Percentiles rank a stretch among this genome's conserved stretches.
These are phyloP conservation scores for Amaranthus tricolor DNA, from an alignment of 179 eudicot species.

Conservation along the genomic window DNA sequence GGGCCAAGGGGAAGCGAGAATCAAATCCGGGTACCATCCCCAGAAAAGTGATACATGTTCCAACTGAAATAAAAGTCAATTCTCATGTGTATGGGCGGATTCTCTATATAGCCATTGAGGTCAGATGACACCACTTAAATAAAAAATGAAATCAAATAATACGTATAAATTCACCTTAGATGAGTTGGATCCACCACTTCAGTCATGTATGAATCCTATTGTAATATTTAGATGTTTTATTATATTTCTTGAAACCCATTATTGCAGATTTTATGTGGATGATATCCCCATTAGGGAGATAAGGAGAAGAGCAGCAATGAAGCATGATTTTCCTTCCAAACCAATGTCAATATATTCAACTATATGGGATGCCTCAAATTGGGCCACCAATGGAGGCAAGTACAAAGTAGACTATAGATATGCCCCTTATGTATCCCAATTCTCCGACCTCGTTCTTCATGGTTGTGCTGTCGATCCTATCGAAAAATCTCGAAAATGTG, in stretches of 20 bases:
- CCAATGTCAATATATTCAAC: conserved; percentile 92
- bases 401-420: conserved; percentile 79
- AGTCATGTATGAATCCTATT: neutral
- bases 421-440: conserved; percentile 76
- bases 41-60: too few relatives aligned
- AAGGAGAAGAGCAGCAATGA: conserved; percentile 62
- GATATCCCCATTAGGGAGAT: conserved; percentile 83
- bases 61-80: too few relatives aligned
- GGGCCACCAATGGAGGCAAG: conserved; percentile 96
- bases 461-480: conserved; percentile 82
- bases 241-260: neutral
- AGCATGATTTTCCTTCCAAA: conserved; percentile 83
- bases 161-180: too few relatives aligned
- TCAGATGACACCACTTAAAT: too few relatives aligned
- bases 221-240: conserved; percentile 13
- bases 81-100: too few relatives aligned
- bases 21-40: too few relatives aligned
- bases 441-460: conserved; percentile 75
- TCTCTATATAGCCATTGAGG: too few relatives aligned
- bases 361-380: conserved; percentile 92
- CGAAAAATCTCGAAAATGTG: conserved; percentile 47
- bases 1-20: too few relatives aligned
- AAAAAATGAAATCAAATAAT: too few relatives aligned
- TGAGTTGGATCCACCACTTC: too few relatives aligned
- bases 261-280: conserved; percentile 80